phyloP scores from a whole-genome alignment of 345 rosid species.

The Camelina sativa region DNA sequence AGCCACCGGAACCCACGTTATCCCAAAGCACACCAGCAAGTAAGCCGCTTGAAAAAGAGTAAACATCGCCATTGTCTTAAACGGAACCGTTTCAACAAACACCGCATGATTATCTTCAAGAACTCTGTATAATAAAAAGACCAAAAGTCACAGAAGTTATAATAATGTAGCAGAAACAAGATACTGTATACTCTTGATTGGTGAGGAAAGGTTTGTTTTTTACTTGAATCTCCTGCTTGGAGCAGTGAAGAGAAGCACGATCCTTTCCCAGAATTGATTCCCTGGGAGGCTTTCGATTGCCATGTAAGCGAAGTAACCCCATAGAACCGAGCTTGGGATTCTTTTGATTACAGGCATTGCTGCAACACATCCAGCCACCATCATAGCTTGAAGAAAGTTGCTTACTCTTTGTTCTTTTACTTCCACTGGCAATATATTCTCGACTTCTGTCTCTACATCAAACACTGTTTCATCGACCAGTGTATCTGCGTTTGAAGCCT shows the following conservation, averaged over 20 bases:
- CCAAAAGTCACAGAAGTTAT: background rate
- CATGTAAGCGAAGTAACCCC: conserved; percentile 98
- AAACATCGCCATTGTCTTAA: conserved; percentile 71
- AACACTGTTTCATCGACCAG: conserved; percentile 67
- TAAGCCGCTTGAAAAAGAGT: conserved; percentile 82
- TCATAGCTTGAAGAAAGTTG: conserved; percentile 84
- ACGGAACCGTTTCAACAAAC: conserved; percentile 88
- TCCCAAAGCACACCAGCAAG: conserved; percentile 82
- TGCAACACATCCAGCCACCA: conserved; percentile 84
- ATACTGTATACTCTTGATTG: background rate
- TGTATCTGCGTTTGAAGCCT: conserved; percentile 58
- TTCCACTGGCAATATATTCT: conserved; percentile 84
- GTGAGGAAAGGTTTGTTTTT: conserved; percentile 2
- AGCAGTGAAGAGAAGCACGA: conserved; percentile 78
- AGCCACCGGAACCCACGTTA: conserved; percentile 93
- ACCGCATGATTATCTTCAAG: conserved; percentile 78
- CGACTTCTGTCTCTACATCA: conserved; percentile 85
- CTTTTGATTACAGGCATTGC: conserved; percentile 87
- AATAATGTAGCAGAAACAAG: background rate
- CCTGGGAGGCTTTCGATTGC: conserved; percentile 95
- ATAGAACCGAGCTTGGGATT: conserved; percentile 90
- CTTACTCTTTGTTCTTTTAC: conserved; percentile 95
- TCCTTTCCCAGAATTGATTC: conserved; percentile 95
- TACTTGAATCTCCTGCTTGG: conserved; percentile 95
- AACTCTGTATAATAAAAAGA: conserved; percentile 55